Base-by-base conservation (phyloP, 257 asterid genomes). In the Echium plantagineum region DNA sequence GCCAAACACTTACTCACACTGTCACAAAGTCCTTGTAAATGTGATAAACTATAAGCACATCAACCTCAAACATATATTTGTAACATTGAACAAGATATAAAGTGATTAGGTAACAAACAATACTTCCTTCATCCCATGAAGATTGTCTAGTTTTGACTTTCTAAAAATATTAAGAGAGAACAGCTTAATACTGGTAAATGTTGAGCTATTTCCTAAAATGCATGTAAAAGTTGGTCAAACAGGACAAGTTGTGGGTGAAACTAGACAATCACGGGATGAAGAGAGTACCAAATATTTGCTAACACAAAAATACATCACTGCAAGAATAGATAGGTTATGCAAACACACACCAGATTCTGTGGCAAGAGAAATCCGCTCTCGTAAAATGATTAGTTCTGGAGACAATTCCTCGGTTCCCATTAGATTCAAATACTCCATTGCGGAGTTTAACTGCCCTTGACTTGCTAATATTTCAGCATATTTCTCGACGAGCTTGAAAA, bases 401-500 rank as follows among this genome's bases (percentile, higher is more conserved):
- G 96, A 79, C 85, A 91, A 72, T 64, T 88, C 94, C 71, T 85
- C 94, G 15, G 90, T 76, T 61, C 95, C 94, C 66, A 91, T 76
- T 68, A 88, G 96, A 77, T 91, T 87, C 74, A 91, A 75, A 75
- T 80, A 91, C 73, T 84, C 93, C 95, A 85, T 88, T 15, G 98
- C 96, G 60, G 95, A 84, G 64, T 83, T 82, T 76, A 85, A 67
- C 71, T 83, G 98, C 64, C 98, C 98, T 74, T 85, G 96, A 69
- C 98, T 91, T 52, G 96, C 93, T 69, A 91, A 81, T 61, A 91
- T 88, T 78, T 91, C 98, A 79, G 90, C 93, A 78, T 91, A 91
- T 73, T 84, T 91, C 83, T 91, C 98, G 55, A 91, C 93, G 56
- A 91, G 90, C 75, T 85, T 83, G 72, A 82, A 91, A 38, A 91